Evolutionary conservation across 352 stramenopile genomes (phyloP).

Genomic region (Pseudoperonospora humuli): DNA sequence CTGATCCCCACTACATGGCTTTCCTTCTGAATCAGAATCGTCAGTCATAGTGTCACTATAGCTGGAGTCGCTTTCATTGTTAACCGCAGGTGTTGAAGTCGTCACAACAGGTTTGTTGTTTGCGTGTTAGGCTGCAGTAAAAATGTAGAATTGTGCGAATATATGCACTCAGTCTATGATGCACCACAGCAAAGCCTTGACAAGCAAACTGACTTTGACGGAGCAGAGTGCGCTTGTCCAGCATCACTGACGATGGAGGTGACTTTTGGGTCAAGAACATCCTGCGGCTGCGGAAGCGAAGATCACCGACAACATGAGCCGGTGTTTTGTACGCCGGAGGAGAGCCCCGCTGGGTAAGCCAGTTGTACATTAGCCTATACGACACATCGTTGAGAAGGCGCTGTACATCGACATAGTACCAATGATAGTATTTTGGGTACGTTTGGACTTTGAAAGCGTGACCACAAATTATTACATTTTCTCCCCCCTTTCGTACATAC

Average conservation of each 20-base stretch:
- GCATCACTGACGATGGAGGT: conserved; percentile 3
- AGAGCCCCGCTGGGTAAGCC: not conserved
- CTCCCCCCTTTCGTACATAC: too few relatives aligned
- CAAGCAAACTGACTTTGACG: conserved; percentile 6
- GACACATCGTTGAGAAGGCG: conserved; percentile 3
- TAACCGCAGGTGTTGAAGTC: too few relatives aligned
- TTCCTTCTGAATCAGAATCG: too few relatives aligned
- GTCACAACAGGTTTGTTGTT: too few relatives aligned
- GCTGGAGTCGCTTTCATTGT: too few relatives aligned
- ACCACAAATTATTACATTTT: too few relatives aligned
- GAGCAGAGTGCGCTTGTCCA: not conserved
- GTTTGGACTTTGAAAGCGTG: conserved; percentile 9
- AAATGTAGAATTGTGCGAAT: too few relatives aligned
- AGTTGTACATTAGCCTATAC: conserved; percentile 13
- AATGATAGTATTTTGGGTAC: conserved; percentile 14
- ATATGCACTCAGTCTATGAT: too few relatives aligned
- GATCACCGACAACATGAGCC: not conserved
- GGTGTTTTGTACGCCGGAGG: conserved; percentile 8
- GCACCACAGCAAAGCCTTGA: not conserved
- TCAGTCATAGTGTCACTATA: too few relatives aligned
- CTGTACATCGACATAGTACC: conserved; percentile 11
- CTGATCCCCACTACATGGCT: too few relatives aligned
- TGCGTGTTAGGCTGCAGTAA: too few relatives aligned
- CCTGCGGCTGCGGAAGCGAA: not conserved
- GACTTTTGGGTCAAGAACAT: conserved; percentile 11